Evolutionary conservation across 768 basidiomycete species (phyloP).

Genomic region (Suillus subaureus): DNA sequence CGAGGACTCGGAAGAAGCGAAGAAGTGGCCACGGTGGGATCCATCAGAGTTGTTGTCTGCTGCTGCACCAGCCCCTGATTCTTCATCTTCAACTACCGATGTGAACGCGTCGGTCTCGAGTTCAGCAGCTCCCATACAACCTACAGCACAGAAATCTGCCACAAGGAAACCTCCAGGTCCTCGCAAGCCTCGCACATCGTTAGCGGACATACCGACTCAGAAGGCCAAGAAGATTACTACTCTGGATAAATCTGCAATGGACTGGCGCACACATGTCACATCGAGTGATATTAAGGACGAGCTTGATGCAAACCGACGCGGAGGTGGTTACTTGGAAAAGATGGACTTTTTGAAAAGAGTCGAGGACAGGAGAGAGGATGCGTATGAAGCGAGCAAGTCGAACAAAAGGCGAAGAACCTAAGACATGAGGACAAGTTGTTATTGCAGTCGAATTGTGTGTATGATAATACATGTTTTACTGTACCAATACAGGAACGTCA

Average conservation of each 20-base stretch:
- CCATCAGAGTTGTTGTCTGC: conserved; percentile 10
- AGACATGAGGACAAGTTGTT: background rate
- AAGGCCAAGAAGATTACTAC: conserved; percentile 82
- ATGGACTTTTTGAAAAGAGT: conserved; percentile 82
- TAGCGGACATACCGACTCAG: conserved; percentile 54
- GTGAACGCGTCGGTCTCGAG: background rate
- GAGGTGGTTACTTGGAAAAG: conserved; percentile 83
- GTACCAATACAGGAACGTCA: background rate
- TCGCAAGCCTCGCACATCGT: conserved; percentile 61
- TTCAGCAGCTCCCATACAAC: background rate
- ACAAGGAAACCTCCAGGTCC: conserved; percentile 56
- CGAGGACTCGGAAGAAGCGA: conserved; percentile 74
- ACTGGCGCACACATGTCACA: conserved; percentile 74
- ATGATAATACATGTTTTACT: conserved; percentile 3
- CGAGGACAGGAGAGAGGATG: conserved; percentile 68
- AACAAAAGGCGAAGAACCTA: conserved; percentile 49
- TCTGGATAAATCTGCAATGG: conserved; percentile 84
- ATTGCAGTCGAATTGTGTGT: background rate
- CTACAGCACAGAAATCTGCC: background rate
- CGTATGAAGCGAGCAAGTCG: conserved; percentile 55
- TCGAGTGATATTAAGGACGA: conserved; percentile 59
- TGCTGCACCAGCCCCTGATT: conserved; percentile 8
- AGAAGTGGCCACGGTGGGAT: conserved; percentile 67
- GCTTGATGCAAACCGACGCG: conserved; percentile 70
- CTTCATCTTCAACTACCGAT: conserved; percentile 8